phyloP scores from a whole-genome alignment of 768 basidiomycete genomes.

The Ephemerocybe angulata region DNA sequence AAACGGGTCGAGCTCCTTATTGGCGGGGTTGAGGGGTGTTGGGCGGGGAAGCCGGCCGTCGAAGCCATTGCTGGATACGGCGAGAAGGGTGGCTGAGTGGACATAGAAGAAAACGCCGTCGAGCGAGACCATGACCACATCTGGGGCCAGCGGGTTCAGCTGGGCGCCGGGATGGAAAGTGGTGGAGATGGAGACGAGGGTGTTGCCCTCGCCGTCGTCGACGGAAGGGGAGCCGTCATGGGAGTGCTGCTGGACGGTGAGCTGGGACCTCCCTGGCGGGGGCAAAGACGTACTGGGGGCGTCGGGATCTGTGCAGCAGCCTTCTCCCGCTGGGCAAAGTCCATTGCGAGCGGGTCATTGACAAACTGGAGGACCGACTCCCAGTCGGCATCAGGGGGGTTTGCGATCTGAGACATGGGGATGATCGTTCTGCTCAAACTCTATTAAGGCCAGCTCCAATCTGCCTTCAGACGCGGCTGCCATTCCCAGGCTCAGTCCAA shows the following conservation, averaged over 20 bases:
- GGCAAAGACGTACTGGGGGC: constrained; percentile 49
- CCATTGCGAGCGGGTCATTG: constrained; percentile 42
- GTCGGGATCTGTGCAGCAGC: constrained; percentile 50
- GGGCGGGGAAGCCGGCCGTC: constrained; percentile 47
- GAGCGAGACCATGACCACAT: constrained; percentile 62
- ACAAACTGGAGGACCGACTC: constrained; percentile 62
- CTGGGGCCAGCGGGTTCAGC: constrained; percentile 51
- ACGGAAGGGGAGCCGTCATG: constrained; percentile 41
- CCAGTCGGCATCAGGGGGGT: constrained; percentile 39
- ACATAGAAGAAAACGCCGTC: constrained; percentile 86
- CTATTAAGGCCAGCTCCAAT: too few relatives aligned
- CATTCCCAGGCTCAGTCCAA: background rate
- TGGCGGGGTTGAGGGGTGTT: constrained; percentile 29
- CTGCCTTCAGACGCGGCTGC: too few relatives aligned
- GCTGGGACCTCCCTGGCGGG: background rate
- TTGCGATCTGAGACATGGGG: background rate
- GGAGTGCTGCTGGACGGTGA: constrained; percentile 34
- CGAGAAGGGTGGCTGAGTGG: constrained; percentile 55
- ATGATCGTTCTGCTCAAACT: background rate
- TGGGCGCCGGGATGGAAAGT: constrained; percentile 75
- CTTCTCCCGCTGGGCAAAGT: constrained; percentile 23
- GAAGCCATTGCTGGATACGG: constrained; percentile 63
- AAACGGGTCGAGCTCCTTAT: constrained; percentile 49
- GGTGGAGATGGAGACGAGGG: constrained; percentile 73
- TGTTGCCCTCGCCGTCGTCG: constrained; percentile 35